Base-by-base conservation (phyloP, 148 eudicot species). In the Beta vulgaris region DNA sequence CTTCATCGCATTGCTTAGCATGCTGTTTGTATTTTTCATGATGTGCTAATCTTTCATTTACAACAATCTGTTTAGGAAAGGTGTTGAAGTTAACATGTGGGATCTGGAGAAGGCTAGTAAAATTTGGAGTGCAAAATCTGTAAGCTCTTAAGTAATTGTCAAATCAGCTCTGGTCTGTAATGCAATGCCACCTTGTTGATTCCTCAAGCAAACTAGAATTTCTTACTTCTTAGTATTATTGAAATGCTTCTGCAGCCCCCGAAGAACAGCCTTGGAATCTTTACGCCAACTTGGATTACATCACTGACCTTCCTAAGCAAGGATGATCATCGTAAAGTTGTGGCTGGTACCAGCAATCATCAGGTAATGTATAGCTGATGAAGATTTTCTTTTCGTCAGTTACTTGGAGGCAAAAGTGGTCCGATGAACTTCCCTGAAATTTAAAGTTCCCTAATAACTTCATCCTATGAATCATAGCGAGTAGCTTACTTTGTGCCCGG, bases 261-360 rank as follows among this genome's bases (percentile, higher is more conserved):
- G 61, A 88, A 82, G 79, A 87, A 96, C 83, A 96, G 86, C 77
- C 93, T 96, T 68, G 97, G 89, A 67, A 92, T 96, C 74, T 92
- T 92, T 55, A 82, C 90, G 42, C 99, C 97, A 26, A 89, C 99
- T 19, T 88, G 89, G 83, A 89, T 92, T 85, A 88, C 97, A 69
- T 92, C 94, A 44, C 85, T 90, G 73, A 88, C 98, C 61, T 96
- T 88, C 76, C 82, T 96, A 55, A 84, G 74, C 70, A 88, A 92
- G 25, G 94, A 92, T 84, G 98, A 92, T 84, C 99, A 96, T 73
- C 94, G 97, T 2, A 96, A 92, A 82, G 73, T 96, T 82, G 98
- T 87, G 54, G 88, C 94, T 75, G 99, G 99, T 79, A 96, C 99
- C 64, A 87, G 84, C 68, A 81, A 71, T 71, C 91, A 96, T 81